Evolutionary conservation across 306 rosid species (phyloP).

Genomic region (Benincasa hispida): DNA sequence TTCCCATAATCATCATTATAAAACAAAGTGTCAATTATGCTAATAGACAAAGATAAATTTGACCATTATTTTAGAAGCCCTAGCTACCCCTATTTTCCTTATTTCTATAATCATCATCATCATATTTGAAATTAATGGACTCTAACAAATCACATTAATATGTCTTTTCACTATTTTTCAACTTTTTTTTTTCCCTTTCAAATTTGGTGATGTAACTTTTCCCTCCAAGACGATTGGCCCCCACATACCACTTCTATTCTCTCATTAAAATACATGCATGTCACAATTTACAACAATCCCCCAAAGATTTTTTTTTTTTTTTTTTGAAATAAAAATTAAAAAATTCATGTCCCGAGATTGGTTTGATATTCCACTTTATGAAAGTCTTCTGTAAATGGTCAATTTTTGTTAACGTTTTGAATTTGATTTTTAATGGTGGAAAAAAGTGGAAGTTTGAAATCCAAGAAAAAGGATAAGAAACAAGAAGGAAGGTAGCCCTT

Average conservation of each 20-base stretch:
- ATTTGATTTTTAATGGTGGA: neutral
- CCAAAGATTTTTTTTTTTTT: neutral
- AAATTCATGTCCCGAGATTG: neutral
- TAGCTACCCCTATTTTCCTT: neutral
- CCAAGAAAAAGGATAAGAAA: constrained; percentile 1
- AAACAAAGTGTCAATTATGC: neutral
- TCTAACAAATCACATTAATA: neutral
- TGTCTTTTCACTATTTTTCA: neutral
- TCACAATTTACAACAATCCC: constrained; percentile 12
- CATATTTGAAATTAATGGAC: neutral
- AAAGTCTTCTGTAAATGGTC: constrained; percentile 24
- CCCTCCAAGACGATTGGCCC: constrained; percentile 28
- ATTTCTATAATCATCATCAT: neutral
- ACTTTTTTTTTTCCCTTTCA: constrained; percentile 8
- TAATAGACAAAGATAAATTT: neutral
- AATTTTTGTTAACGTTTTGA: neutral
- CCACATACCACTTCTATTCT: neutral
- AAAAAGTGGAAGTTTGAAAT: constrained; percentile 4
- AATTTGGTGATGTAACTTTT: constrained; percentile 17
- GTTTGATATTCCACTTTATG: constrained; percentile 12
- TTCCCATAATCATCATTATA: neutral
- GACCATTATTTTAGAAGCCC: neutral
- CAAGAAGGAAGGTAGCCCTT: constrained; percentile 28
- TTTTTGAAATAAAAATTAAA: neutral
- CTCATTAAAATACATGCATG: constrained; percentile 19